Conservation (phyloP, 352 stramenopile species). For the Halophytophthora batemanensis region DNA sequence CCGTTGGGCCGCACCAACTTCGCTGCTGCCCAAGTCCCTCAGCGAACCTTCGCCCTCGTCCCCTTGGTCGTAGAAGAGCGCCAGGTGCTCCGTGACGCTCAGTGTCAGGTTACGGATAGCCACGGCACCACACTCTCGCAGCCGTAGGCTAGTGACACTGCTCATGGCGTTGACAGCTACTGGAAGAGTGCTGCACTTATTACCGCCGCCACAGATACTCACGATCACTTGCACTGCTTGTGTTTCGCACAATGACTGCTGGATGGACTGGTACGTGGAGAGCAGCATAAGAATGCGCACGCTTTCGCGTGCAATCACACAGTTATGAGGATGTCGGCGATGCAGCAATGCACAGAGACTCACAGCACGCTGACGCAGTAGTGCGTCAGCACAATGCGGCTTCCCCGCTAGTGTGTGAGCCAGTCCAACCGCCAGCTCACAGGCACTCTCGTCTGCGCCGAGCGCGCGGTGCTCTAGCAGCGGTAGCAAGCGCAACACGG, state of each 20-base stretch:
- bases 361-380: conserved; percentile 51
- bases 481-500: conserved; percentile 35
- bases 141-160: conserved; percentile 19
- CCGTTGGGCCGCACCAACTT: neutral
- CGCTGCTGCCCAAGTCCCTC: conserved; percentile 2
- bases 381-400: conserved; percentile 33
- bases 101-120: conserved; percentile 72
- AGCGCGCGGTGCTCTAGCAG: conserved; percentile 49
- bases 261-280: conserved; percentile 71
- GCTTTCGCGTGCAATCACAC: conserved; percentile 40
- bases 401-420: conserved; percentile 53
- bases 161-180: conserved; percentile 1
- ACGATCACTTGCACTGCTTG: conserved; percentile 61
- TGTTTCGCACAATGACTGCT: conserved; percentile 46
- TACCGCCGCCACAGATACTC: conserved; percentile 37
- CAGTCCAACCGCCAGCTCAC: conserved; percentile 35
- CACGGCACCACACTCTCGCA: conserved; percentile 54
- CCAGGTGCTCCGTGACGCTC: conserved; percentile 51
- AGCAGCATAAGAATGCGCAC: conserved; percentile 50
- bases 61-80: conserved; percentile 43
- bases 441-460: conserved; percentile 35
- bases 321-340: conserved; percentile 30
- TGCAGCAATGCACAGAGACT: conserved; percentile 56
- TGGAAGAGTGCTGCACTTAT: neutral
- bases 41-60: conserved; percentile 12